These are phyloP conservation scores for Cyberlindnera xylosilytica DNA, from an alignment of 805 yeast species.

Conservation along the genomic window DNA sequence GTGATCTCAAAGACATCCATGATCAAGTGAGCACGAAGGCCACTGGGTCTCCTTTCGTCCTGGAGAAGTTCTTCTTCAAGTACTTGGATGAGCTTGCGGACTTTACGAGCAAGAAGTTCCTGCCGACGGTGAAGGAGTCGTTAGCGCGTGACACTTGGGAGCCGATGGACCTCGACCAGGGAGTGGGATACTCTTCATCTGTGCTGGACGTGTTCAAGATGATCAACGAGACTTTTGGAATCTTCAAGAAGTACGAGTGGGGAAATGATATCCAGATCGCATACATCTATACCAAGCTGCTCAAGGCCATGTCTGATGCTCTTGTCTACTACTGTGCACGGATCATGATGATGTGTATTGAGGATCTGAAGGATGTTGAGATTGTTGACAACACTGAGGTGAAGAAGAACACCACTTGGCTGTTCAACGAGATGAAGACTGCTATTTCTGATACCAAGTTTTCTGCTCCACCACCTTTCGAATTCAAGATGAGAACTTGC, in stretches of 20 bases:
- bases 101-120: conserved; percentile 43
- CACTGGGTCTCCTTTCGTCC: conserved; percentile 44
- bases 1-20: conserved; percentile 50
- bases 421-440: conserved; percentile 47
- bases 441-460: conserved; percentile 40
- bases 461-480: conserved; percentile 48
- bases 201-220: conserved; percentile 66
- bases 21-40: conserved; percentile 41
- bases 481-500: conserved; percentile 61
- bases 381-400: conserved; percentile 21
- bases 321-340: conserved; percentile 47
- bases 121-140: conserved; percentile 49
- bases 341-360: conserved; percentile 34
- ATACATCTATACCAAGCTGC: conserved; percentile 52
- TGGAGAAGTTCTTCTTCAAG: conserved; percentile 55
- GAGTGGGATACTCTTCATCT: conserved; percentile 50
- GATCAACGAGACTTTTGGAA: conserved; percentile 51
- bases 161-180: conserved; percentile 44
- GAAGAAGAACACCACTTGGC: conserved; percentile 38
- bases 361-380: conserved; percentile 35
- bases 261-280: conserved; percentile 59
- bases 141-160: conserved; percentile 55
- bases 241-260: conserved; percentile 69
- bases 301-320: conserved; percentile 62
- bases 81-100: conserved; percentile 40